These are phyloP conservation scores for Centrapalus pauciflorus DNA, from an alignment of 129 eudicot species.

Conservation along the genomic window DNA sequence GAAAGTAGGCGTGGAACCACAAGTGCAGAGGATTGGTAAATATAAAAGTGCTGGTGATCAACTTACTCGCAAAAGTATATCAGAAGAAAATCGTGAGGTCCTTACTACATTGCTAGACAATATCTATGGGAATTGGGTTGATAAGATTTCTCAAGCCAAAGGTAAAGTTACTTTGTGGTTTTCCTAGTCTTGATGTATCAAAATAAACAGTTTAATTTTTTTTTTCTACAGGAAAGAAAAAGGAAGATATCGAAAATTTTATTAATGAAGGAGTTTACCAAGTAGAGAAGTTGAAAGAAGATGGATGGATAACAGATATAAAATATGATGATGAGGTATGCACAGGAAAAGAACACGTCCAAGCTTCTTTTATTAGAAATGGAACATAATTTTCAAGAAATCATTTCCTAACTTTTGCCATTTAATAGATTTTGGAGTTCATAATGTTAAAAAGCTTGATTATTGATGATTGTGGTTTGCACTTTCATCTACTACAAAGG, in stretches of 20 bases:
- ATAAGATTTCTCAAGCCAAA: slow-evolving; percentile 57
- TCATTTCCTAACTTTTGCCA: not conserved
- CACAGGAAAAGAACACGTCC: not conserved
- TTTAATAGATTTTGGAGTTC: slow-evolving; percentile 27
- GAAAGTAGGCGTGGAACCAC: slow-evolving; percentile 87
- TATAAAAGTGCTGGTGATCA: slow-evolving; percentile 90
- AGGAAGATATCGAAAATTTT: slow-evolving; percentile 72
- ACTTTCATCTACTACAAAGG: slow-evolving; percentile 22
- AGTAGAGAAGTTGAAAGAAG: slow-evolving; percentile 74
- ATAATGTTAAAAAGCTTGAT: slow-evolving; percentile 29
- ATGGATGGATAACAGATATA: slow-evolving; percentile 89
- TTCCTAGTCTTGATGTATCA: slow-evolving; percentile 15
- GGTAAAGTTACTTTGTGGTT: slow-evolving; percentile 36
- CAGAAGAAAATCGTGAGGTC: slow-evolving; percentile 89
- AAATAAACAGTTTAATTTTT: slow-evolving; percentile 1
- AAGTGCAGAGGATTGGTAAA: slow-evolving; percentile 87
- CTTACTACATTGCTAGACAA: slow-evolving; percentile 77
- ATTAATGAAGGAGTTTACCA: slow-evolving; percentile 82
- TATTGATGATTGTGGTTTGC: slow-evolving; percentile 27
- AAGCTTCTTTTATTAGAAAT: not conserved
- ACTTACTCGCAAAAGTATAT: slow-evolving; percentile 64
- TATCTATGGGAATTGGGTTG: slow-evolving; percentile 74
- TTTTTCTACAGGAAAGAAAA: slow-evolving; percentile 55
- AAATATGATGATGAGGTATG: slow-evolving; percentile 92
- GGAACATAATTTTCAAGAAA: not conserved